Percentiles rank a stretch among this genome's conserved stretches.
These are phyloP conservation scores for Actinomortierella wolfii DNA, from an alignment of 371 early-diverging fungal species.

Conservation along the genomic window DNA sequence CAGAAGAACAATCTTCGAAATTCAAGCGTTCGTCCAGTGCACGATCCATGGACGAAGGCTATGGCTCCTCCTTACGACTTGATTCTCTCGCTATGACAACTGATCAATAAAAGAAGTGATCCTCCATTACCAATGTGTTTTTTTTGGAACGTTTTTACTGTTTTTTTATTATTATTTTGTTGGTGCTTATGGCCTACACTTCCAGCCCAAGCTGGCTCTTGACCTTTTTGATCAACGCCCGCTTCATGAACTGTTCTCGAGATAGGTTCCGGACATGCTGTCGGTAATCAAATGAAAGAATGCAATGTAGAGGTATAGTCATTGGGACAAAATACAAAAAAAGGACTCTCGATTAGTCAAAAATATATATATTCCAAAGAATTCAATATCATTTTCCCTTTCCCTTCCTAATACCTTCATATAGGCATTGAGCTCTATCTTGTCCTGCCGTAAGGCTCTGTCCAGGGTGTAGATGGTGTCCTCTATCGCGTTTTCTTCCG, in stretches of 20 bases:
- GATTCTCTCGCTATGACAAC: neutral
- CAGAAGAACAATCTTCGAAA: no score
- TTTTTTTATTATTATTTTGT: neutral
- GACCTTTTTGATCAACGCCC: conserved; percentile 82
- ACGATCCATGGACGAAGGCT: neutral
- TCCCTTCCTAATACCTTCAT: conserved; percentile 57
- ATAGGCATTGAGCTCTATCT: conserved; percentile 67
- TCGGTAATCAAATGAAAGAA: neutral
- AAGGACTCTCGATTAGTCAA: neutral
- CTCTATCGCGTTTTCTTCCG: conserved; percentile 89
- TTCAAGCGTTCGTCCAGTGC: neutral
- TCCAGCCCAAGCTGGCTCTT: conserved; percentile 46
- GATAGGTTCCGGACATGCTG: conserved; percentile 79
- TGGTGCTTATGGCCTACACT: conserved; percentile 1
- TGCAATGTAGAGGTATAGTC: neutral
- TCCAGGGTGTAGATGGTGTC: conserved; percentile 87
- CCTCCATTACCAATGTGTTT: neutral
- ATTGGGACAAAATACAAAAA: neutral
- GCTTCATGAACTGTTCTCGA: conserved; percentile 87
- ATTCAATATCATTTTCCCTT: conserved; percentile 13
- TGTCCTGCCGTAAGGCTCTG: conserved; percentile 75
- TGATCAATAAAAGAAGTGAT: neutral
- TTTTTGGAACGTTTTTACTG: neutral
- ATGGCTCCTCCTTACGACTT: conserved; percentile 1
- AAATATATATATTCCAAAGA: conserved; percentile 8